Evolutionary conservation across 2,329 filamentous ascomycete species (phyloP).

Genomic region (Calonectria naviculata): DNA sequence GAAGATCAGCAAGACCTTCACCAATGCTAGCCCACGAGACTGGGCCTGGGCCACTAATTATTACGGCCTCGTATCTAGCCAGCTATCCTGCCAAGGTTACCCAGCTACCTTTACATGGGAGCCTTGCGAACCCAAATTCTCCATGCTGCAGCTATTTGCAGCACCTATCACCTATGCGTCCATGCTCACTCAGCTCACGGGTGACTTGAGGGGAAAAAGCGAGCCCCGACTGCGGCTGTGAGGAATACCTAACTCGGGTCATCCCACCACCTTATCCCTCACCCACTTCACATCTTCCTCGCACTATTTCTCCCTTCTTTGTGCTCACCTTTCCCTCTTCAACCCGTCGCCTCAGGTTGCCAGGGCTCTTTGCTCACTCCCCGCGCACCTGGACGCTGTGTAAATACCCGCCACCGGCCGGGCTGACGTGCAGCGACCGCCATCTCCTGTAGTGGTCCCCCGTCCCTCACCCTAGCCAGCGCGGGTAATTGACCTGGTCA

Average conservation of each 20-base stretch:
- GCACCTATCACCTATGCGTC: not conserved
- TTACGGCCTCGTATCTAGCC: conserved; percentile 2
- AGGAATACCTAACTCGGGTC: not conserved
- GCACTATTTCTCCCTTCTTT: not conserved
- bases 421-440: not conserved
- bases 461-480: not conserved
- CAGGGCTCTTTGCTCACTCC: not conserved
- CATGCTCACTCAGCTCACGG: conserved; percentile 3
- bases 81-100: not conserved
- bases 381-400: not conserved
- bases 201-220: conserved; percentile 2
- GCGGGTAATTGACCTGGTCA: not conserved
- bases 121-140: conserved; percentile 3
- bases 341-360: not conserved
- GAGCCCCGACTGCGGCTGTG: not conserved
- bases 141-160: not conserved
- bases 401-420: not conserved
- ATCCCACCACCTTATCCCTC: not conserved
- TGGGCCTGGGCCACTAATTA: not conserved
- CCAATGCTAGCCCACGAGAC: not conserved
- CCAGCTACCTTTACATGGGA: not conserved
- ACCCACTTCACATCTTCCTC: not conserved
- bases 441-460: not conserved
- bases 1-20: not conserved
- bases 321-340: not conserved